Conservation (phyloP, 2,329 filamentous ascomycete species). For the Aspergillus sp. region DNA sequence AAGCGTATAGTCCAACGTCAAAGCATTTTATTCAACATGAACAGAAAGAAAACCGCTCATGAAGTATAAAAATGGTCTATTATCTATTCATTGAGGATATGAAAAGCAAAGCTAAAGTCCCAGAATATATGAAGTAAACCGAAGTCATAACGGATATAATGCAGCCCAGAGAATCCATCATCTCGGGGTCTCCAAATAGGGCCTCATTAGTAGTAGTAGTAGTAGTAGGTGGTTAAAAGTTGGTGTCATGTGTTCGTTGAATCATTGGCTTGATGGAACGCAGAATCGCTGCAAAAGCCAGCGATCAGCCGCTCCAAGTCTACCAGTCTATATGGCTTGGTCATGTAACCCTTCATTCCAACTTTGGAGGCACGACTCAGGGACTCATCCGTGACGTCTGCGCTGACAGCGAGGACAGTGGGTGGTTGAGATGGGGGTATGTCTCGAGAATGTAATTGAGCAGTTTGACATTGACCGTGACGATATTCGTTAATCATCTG, state of each 20-base stretch:
- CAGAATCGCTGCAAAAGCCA: slow-evolving; percentile 41
- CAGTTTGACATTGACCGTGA: slow-evolving; percentile 4
- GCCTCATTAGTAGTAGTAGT: background rate
- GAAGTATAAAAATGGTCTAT: slow-evolving; percentile 6
- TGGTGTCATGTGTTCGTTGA: slow-evolving; percentile 21
- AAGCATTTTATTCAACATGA: background rate
- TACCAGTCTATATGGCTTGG: slow-evolving; percentile 64
- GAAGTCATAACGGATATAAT: slow-evolving; percentile 2
- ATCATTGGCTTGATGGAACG: slow-evolving; percentile 11
- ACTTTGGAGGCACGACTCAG: slow-evolving; percentile 59
- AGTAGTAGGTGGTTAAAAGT: background rate
- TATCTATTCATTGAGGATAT: slow-evolving; percentile 1
- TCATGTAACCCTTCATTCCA: slow-evolving; percentile 68
- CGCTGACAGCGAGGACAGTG: slow-evolving; percentile 62
- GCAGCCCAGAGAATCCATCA: slow-evolving; percentile 2
- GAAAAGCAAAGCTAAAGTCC: background rate
- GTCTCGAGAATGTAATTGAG: background rate
- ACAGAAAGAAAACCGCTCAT: background rate
- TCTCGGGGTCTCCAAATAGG: background rate
- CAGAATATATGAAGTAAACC: background rate
- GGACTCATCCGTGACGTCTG: slow-evolving; percentile 65
- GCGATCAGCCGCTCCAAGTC: slow-evolving; percentile 62
- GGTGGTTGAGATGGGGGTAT: slow-evolving; percentile 24
- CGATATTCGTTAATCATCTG: slow-evolving; percentile 48
- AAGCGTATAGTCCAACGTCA: background rate